These are phyloP conservation scores for Spathaspora sp. DNA, from an alignment of 805 yeast genomes.

Conservation along the genomic window DNA sequence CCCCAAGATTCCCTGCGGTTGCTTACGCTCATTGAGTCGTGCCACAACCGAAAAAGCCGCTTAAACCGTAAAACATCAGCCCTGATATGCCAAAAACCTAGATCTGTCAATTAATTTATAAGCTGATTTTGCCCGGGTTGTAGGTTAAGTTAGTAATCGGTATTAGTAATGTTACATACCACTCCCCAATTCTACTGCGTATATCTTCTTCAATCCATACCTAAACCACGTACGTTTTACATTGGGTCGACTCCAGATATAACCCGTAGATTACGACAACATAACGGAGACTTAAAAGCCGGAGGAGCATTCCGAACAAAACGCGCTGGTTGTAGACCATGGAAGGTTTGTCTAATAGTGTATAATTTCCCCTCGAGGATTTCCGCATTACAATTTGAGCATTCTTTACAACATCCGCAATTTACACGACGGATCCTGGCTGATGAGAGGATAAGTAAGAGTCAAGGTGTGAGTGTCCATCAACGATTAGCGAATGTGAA, in stretches of 20 bases:
- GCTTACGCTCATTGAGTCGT: neutral
- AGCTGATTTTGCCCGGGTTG: too few relatives aligned
- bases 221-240: conserved; percentile 58
- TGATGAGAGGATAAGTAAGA: conserved; percentile 28
- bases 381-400: conserved; percentile 74
- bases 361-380: conserved; percentile 70
- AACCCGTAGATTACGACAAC: conserved; percentile 62
- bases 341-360: conserved; percentile 64
- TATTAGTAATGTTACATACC: neutral
- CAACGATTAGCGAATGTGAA: conserved; percentile 47
- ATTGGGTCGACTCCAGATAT: conserved; percentile 86
- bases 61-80: neutral
- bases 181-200: conserved; percentile 55
- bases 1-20: too few relatives aligned
- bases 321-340: conserved; percentile 57
- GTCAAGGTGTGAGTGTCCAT: conserved; percentile 12
- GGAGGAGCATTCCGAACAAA: conserved; percentile 76
- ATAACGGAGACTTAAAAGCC: conserved; percentile 59
- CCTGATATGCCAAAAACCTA: neutral
- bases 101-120: neutral
- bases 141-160: neutral
- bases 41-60: neutral
- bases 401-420: conserved; percentile 77
- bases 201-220: conserved; percentile 60
- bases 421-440: conserved; percentile 56